Evolutionary conservation across 768 basidiomycete species (phyloP), one percentile per base, ranked within the genome.

Genomic region (Tylopilus subfusipes): DNA sequence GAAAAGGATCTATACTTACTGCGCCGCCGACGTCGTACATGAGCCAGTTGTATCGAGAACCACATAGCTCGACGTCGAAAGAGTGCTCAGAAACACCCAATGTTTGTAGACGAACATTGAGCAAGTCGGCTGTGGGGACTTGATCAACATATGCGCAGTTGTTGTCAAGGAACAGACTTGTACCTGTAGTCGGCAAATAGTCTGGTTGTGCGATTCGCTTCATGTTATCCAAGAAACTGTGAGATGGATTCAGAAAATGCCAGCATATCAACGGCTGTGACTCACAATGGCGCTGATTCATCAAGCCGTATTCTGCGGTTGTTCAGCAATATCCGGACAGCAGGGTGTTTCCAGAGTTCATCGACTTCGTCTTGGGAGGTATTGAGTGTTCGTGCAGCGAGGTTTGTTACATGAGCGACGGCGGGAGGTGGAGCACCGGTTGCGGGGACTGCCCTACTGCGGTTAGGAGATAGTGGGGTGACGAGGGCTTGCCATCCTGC

Each of bases 11-110:
- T 46, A 43, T 43, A 77, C 86, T 67, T 65, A 90, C 86, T 48
- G 87, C 86, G 43, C 90, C 90, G 38, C 90, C 89, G 34, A 93
- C 90, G 66, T 93, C 90, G 66, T 86, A 93, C 52, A 92, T 74
- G 53, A 83, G 80, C 89, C 90, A 92, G 50, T 84, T 80, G 64
- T 86, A 88, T 40, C 76, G 76, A 52, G 75, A 76, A 3, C 85
- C 84, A 38, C 79, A 81, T 56, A 84, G 78, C 54, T 77, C 76
- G 54, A 90, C 82, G 52, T 84, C 79, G 66, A 90, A 89, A 2
- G 80, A 75, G 64, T 90, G 87, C 60, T 92, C 89, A 53, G 84
- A 81, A 21, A 92, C 84, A 3, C 90, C 90, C 13, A 92, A 71
- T 0, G 90, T 91, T 72, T 89, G 89, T 31, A 93, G 72, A 22